Evolutionary conservation across 78 protist species (phyloP), one percentile per base, ranked within the genome.

Genomic region (Isochrysis galbana): DNA sequence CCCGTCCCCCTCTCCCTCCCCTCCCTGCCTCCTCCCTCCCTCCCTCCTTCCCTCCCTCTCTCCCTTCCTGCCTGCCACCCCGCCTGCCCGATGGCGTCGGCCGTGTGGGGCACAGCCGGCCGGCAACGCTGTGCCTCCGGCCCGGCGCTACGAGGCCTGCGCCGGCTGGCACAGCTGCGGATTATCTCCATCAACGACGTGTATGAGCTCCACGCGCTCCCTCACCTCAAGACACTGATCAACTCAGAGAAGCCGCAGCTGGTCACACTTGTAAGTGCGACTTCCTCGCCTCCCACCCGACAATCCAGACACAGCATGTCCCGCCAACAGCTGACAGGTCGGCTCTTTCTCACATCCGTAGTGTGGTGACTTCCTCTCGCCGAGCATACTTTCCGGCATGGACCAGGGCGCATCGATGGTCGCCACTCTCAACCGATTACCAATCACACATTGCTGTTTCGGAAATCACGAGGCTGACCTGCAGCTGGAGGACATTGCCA

Each of bases 391-490:
- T 34, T 72, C 90, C 34, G 26, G 44, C 47, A 42, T 93, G 48
- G 95, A 93, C 80, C 26, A 84, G 38, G 95, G 95, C 39, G 46
- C 39, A 67, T 72, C 84, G 87, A 89, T 93, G 90, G 36, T 93
- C 21, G 90, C 87, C 32, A 0, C 3, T 34, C 29, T 93, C 70
- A 93, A 93, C 90, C 72, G 45, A 11, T 34, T 90, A 36, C 83
- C 88, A 22, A n/a, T 72, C 39, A 72, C 82, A 1, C 82, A 72
- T 80, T 67, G 34, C 22, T 90, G 89, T 48, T 90, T 90, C n/a
- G 93, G 93, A 36, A 90, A 90, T 89, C 93, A 90, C 77, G 93
- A 90, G 89, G 55, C 74, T 34, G 93, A 78, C 46, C 22, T 74
- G 36, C 93, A 67, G 26, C 77, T 44, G 48, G 84, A 39, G 5